A percentile compares a stretch with the other conserved stretches of the same genome.
These are phyloP conservation scores for Pyricularia sp. DNA, from an alignment of 2,329 filamentous ascomycete genomes.

Conservation along the genomic window DNA sequence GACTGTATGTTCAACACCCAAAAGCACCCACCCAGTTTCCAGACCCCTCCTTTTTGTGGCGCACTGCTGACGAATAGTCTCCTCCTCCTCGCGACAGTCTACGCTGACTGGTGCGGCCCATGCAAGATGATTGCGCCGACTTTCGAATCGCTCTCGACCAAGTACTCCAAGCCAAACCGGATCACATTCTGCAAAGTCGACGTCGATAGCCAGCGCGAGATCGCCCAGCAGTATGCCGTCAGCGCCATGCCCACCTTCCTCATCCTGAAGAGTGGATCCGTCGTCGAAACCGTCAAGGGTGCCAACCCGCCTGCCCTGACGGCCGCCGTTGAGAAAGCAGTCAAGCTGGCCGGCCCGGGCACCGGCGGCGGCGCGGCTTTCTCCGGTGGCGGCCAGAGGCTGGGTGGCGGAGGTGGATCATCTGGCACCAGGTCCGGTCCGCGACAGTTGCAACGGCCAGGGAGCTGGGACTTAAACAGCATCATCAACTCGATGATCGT, in stretches of 20 bases:
- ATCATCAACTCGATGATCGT: constrained; percentile 40
- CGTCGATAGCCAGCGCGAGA: constrained; percentile 71
- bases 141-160: constrained; percentile 73
- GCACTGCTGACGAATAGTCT: constrained; percentile 11
- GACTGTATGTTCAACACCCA: constrained; percentile 61
- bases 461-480: constrained; percentile 25
- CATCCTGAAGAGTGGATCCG: constrained; percentile 68
- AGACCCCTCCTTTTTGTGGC: not conserved
- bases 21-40: not conserved
- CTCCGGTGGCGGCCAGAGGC: constrained; percentile 44
- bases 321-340: constrained; percentile 63
- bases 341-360: constrained; percentile 39
- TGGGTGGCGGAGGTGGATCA: constrained; percentile 32
- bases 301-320: constrained; percentile 71
- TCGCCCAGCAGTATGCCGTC: constrained; percentile 70
- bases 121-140: constrained; percentile 88
- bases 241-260: constrained; percentile 92
- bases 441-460: constrained; percentile 11
- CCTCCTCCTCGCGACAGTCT: constrained; percentile 48
- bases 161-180: constrained; percentile 70
- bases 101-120: constrained; percentile 90
- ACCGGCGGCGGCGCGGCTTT: constrained; percentile 37
- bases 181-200: constrained; percentile 91
- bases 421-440: constrained; percentile 9
- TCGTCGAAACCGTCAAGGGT: constrained; percentile 69